Conservation (phyloP, 345 rosid genomes). For the Cardiospermum halicacabum region DNA sequence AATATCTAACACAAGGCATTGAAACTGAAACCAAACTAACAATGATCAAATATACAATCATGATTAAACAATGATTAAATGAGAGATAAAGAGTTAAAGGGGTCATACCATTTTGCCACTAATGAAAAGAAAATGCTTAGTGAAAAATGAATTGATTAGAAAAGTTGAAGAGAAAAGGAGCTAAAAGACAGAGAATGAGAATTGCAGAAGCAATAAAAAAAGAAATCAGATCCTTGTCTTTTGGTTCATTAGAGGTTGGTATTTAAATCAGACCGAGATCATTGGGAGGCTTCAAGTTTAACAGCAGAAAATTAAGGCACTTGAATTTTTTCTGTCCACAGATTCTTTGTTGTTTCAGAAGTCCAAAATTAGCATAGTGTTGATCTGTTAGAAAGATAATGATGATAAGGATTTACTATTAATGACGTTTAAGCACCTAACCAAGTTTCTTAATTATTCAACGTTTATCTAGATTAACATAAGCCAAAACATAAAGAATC, state of each 20-base stretch:
- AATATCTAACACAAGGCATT: no score
- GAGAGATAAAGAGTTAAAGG: not conserved
- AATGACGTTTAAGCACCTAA: not conserved
- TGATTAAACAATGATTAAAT: not conserved
- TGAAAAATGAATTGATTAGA: not conserved
- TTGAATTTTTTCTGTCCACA: conserved; percentile 17
- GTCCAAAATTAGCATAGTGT: conserved; percentile 6
- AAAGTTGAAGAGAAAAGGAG: conserved; percentile 6
- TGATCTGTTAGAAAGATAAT: no score
- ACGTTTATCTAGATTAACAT: not conserved
- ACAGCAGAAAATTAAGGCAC: conserved; percentile 15
- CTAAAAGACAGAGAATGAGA: conserved; percentile 15
- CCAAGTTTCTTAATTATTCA: not conserved
- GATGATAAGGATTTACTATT: no score
- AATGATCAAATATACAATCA: not conserved
- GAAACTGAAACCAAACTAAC: not conserved
- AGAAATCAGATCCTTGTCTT: conserved; percentile 21
- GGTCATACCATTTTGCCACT: conserved; percentile 35
- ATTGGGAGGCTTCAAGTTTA: conserved; percentile 7
- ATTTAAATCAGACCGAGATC: not conserved
- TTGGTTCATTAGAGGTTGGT: conserved; percentile 19
- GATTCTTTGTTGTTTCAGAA: not conserved
- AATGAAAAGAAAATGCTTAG: conserved; percentile 14
- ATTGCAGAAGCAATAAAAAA: conserved; percentile 18
- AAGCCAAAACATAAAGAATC: not conserved